Conservation (phyloP, 495 filamentous ascomycete genomes). For the Lophiotrema nucula region DNA sequence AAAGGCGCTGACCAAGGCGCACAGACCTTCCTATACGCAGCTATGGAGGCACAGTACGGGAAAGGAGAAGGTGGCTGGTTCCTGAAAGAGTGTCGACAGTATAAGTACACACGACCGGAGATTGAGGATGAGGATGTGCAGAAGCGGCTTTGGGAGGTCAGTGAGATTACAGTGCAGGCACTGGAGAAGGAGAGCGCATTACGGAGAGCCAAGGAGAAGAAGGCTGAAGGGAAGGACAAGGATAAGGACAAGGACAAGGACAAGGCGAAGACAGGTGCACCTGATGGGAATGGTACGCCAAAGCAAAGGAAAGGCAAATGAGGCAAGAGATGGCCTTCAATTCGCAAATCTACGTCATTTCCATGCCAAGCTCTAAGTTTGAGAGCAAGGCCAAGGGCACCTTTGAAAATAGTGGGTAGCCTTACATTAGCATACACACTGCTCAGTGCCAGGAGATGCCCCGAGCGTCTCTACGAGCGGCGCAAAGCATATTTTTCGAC, state of each 20-base stretch:
- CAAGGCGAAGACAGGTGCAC: neutral
- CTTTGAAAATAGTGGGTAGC: too few species aligned
- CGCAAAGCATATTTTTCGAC: too few species aligned
- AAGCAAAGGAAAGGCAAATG: slow-evolving; percentile 6
- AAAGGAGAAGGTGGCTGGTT: slow-evolving; percentile 65
- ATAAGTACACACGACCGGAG: slow-evolving; percentile 67
- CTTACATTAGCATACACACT: too few species aligned
- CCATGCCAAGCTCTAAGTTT: too few species aligned
- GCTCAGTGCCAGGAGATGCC: too few species aligned
- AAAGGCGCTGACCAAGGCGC: slow-evolving; percentile 81
- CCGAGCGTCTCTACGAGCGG: too few species aligned
- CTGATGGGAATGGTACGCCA: neutral
- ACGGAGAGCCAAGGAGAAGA: slow-evolving; percentile 64
- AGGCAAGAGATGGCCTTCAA: too few species aligned
- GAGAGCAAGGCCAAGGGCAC: too few species aligned
- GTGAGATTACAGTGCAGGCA: slow-evolving; percentile 78
- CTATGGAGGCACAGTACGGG: slow-evolving; percentile 71
- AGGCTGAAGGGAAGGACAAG: slow-evolving; percentile 54
- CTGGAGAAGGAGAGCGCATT: slow-evolving; percentile 79
- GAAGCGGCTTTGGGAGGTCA: slow-evolving; percentile 82
- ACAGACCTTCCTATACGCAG: slow-evolving; percentile 80
- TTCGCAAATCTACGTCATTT: too few species aligned
- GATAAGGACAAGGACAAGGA: slow-evolving; percentile 21
- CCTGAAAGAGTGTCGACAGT: slow-evolving; percentile 83
- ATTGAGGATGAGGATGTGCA: slow-evolving; percentile 75